Percentiles rank a stretch among this genome's conserved stretches.
phyloP scores from a whole-genome alignment of 2,329 filamentous ascomycete genomes.

The Talaromyces sp. region DNA sequence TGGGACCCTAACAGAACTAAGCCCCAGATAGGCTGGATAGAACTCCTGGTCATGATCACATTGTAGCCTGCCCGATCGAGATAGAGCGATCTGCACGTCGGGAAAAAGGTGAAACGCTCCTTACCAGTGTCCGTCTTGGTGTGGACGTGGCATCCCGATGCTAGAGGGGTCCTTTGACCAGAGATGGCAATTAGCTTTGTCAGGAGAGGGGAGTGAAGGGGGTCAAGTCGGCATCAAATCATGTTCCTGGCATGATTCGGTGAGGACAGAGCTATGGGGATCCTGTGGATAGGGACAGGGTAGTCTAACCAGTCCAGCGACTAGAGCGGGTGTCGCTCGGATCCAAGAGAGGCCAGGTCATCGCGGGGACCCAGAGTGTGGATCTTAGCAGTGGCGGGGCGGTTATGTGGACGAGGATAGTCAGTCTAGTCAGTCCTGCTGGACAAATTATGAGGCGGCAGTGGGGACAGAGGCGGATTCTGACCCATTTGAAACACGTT shows the following conservation, averaged over 20 bases:
- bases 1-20: slow-evolving; percentile 9
- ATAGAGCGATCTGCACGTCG: slow-evolving; percentile 23
- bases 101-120: slow-evolving; percentile 21
- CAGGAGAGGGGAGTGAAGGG: not conserved
- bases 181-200: not conserved
- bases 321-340: slow-evolving; percentile 11
- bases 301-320: slow-evolving; percentile 10
- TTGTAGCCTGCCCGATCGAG: slow-evolving; percentile 15
- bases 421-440: not conserved
- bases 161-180: not conserved
- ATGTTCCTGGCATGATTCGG: slow-evolving; percentile 8
- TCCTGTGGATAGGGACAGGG: not conserved
- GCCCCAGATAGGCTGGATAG: not conserved
- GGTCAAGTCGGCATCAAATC: slow-evolving; percentile 2
- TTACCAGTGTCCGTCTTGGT: not conserved
- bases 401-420: slow-evolving; percentile 1
- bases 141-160: not conserved
- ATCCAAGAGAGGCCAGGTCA: slow-evolving; percentile 25
- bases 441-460: slow-evolving; percentile 14
- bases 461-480: slow-evolving; percentile 4
- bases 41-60: slow-evolving; percentile 4
- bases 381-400: slow-evolving; percentile 6
- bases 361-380: slow-evolving; percentile 24
- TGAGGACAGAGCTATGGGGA: slow-evolving; percentile 1
- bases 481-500: slow-evolving; percentile 1